Conservation (phyloP, 2,329 filamentous ascomycete species). For the Aureobasidium sp. region DNA sequence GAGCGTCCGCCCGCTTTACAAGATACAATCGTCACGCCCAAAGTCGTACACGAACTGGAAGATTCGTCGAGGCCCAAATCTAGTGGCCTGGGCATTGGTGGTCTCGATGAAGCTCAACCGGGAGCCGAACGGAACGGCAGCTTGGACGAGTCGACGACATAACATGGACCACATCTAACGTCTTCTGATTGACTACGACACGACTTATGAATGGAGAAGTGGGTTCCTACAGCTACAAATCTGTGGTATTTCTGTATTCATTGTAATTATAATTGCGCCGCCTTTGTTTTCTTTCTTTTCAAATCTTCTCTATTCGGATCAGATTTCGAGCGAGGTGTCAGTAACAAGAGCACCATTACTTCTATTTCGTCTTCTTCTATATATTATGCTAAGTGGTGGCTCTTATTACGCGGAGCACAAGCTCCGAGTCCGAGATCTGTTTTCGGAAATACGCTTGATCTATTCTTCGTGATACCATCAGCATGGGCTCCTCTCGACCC, state of each 20-base stretch:
- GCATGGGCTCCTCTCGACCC: not conserved
- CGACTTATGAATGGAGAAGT: conserved; percentile 7
- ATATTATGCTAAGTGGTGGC: not conserved
- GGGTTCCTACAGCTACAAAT: not conserved
- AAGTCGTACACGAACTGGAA: conserved; percentile 1
- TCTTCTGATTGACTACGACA: conserved; percentile 5
- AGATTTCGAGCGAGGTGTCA: not conserved
- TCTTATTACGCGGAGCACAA: not conserved
- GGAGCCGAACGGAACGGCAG: conserved; percentile 4
- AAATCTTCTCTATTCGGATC: not conserved
- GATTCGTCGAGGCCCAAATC: not conserved
- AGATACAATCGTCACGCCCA: conserved; percentile 15
- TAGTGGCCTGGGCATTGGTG: conserved; percentile 23
- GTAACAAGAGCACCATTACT: not conserved
- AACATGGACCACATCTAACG: not conserved
- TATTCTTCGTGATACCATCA: not conserved
- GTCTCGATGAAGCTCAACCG: conserved; percentile 17
- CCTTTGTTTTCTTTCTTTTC: not conserved
- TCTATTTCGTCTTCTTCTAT: not conserved
- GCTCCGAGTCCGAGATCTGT: not conserved
- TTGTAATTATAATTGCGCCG: conserved; percentile 12
- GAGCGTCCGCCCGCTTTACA: conserved; percentile 82
- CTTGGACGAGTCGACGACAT: not conserved
- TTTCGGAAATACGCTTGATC: not conserved
- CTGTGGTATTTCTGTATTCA: conserved; percentile 11